phyloP scores from a whole-genome alignment of 2,329 filamentous ascomycete species.

The Iodosphaeria phyllophila region DNA sequence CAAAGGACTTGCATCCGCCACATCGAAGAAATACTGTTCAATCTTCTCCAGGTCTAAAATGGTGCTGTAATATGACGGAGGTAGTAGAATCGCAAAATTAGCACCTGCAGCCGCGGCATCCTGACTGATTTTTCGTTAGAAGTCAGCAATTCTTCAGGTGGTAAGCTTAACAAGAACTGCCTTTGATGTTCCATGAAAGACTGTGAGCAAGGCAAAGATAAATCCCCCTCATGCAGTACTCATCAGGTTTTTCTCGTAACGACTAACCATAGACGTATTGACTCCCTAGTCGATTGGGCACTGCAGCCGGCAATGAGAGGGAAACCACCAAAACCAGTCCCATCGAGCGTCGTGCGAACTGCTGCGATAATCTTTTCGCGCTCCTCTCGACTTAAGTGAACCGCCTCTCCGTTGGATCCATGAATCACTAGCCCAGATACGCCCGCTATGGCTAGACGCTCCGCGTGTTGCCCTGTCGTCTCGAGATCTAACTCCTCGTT shows the following conservation, averaged over 20 bases:
- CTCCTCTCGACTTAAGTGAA: slow-evolving; percentile 45
- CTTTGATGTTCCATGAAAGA: too few species aligned
- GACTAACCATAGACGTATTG: too few species aligned
- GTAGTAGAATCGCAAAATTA: slow-evolving; percentile 46
- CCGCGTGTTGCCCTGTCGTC: slow-evolving; percentile 28
- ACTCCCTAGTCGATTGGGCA: slow-evolving; percentile 46
- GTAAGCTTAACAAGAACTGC: too few species aligned
- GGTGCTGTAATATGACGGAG: slow-evolving; percentile 48
- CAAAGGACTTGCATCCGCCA: slow-evolving; percentile 33
- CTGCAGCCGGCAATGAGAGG: slow-evolving; percentile 49
- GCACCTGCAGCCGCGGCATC: slow-evolving; percentile 47
- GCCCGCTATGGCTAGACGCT: slow-evolving; percentile 41
- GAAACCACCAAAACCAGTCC: slow-evolving; percentile 28
- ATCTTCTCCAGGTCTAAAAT: slow-evolving; percentile 36
- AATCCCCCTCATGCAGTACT: too few species aligned
- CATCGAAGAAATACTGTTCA: slow-evolving; percentile 38
- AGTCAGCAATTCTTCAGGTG: too few species aligned
- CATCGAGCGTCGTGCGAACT: slow-evolving; percentile 40
- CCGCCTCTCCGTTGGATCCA: slow-evolving; percentile 55
- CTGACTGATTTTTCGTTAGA: slow-evolving; percentile 39
- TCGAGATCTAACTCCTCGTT: slow-evolving; percentile 32
- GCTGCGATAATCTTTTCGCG: slow-evolving; percentile 37
- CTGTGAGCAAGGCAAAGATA: too few species aligned
- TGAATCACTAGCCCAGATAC: slow-evolving; percentile 48
- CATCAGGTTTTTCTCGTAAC: too few species aligned